These are phyloP conservation scores for Cladosporium sp. DNA, from an alignment of 2,329 filamentous ascomycete species.

Conservation along the genomic window DNA sequence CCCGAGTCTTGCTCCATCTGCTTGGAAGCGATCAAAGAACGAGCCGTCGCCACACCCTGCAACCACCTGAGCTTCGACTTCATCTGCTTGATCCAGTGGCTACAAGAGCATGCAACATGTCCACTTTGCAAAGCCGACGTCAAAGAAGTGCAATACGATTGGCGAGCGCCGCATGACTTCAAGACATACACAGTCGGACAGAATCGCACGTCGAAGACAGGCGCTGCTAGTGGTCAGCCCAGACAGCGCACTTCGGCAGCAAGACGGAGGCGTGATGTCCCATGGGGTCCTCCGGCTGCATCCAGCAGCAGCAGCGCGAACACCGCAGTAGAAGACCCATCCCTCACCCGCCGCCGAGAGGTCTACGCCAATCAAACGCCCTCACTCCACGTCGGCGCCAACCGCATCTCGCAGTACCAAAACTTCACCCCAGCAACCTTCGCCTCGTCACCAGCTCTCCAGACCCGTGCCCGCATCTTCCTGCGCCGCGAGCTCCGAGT, in stretches of 20 bases:
- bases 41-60: conserved; percentile 71
- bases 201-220: neutral
- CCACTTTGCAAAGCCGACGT: conserved; percentile 66
- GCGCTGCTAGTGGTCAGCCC: neutral
- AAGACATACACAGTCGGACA: conserved; percentile 54
- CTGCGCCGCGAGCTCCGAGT: conserved; percentile 79
- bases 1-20: conserved; percentile 76
- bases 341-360: conserved; percentile 59
- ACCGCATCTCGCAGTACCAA: conserved; percentile 69
- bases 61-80: conserved; percentile 80
- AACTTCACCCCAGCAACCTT: conserved; percentile 69
- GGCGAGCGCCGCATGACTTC: conserved; percentile 48
- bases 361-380: conserved; percentile 71
- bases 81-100: conserved; percentile 76
- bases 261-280: neutral
- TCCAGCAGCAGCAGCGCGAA: neutral
- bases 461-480: conserved; percentile 75
- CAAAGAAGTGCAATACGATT: conserved; percentile 62
- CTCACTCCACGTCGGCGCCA: conserved; percentile 78
- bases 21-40: conserved; percentile 68
- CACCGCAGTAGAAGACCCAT: conserved; percentile 20
- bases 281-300: neutral
- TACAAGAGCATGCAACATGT: conserved; percentile 67
- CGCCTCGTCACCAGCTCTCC: conserved; percentile 59
- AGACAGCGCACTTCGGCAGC: neutral